Evolutionary conservation across 163 green algal species (phyloP), one percentile per base, ranked within the genome.

Genomic region (Trebouxia gelatinosa): DNA sequence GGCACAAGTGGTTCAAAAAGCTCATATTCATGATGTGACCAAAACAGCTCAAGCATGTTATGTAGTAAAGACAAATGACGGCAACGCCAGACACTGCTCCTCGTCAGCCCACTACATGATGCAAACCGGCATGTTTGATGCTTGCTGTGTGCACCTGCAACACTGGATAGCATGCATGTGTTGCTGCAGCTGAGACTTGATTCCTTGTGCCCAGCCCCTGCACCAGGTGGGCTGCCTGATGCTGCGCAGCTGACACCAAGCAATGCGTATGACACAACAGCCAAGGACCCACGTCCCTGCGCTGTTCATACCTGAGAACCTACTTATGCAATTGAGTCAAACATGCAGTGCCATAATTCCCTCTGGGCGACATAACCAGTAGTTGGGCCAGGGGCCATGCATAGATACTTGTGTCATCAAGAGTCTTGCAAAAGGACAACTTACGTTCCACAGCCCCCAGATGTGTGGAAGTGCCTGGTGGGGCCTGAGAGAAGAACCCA

Each of bases 401-500:
- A 32, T 62, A 23, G 11, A 54, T 13, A 51, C 13, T 29, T 72
- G 64, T 72, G 35, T 9, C 16, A 35, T 0, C 6, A 9, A 23
- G 43, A 13, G 13, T 23, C 11, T 9, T 13, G 3, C 7, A 4
- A 17, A n/a, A 54, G 32, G 23, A 7, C 35, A 51, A 19, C 64
- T 72, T 37, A 72, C 64, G 23, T 23, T 54, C 26, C n/a, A 72
- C n/a, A n/a, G n/a, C n/a, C n/a, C n/a, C n/a, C n/a, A 51, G 0
- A 72, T 28, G 37, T 72, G 35, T 51, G 64, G n/a, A 54, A 40
- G 64, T 31, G 23, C 64, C 64, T n/a, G 34, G 19, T 35, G 64
- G 64, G 23, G 64, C 38, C 6, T 37, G 35, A 0, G 64, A 72
- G 64, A 72, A 72, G 64, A 72, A 72, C 21, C 64, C 64, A 1